Evolutionary conservation across 495 filamentous ascomycete genomes (phyloP), one percentile per base, ranked within the genome.

Genomic region (Pyrenula massariospora): DNA sequence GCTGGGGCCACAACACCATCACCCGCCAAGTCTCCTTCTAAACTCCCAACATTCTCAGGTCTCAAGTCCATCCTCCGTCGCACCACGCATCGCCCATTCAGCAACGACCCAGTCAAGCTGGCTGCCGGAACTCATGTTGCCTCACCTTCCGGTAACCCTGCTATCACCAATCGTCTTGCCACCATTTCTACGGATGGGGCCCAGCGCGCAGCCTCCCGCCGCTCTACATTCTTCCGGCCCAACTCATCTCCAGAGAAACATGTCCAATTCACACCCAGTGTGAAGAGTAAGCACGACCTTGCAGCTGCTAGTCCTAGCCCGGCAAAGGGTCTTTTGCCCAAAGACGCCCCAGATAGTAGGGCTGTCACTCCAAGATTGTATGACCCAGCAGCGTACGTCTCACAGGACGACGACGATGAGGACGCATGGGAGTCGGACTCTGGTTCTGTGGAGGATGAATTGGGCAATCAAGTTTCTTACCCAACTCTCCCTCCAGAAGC

Each of bases 21-120:
- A 15, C 68, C 67, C 22, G 75, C 73, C 2, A 70, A 75, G 22
- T 76, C 75, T 66, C 75, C 74, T 48, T 73, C 74, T 0, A 70
- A 70, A 23, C 49, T 75, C 12, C 74, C 74, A 21, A 72, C 63
- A n/a, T 59, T 77, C 12, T 59, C 59, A 36, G 69, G 72, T 36
- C 70, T 86, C 48, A 83, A 79, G 60, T 84, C 81, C 3, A 87
- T 86, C 53, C 76, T 86, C 24, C 80, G 81, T 59, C 72, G 72
- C 47, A 52, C 50, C 15, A 42, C 31, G 8, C 80, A 74, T 22
- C 76, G 79, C 60, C 80, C 78, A n/a, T 68, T 82, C 31, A 84
- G 80, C 8, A 70, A 75, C 48, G 80, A 86, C 59, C 80, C 80
- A 3, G 50, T 69, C 24, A 84, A 84, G 64, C 73, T 82, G 22